Percentiles rank a stretch among this genome's conserved stretches.
phyloP scores from a whole-genome alignment of 768 basidiomycete species.

The Mycena venus region DNA sequence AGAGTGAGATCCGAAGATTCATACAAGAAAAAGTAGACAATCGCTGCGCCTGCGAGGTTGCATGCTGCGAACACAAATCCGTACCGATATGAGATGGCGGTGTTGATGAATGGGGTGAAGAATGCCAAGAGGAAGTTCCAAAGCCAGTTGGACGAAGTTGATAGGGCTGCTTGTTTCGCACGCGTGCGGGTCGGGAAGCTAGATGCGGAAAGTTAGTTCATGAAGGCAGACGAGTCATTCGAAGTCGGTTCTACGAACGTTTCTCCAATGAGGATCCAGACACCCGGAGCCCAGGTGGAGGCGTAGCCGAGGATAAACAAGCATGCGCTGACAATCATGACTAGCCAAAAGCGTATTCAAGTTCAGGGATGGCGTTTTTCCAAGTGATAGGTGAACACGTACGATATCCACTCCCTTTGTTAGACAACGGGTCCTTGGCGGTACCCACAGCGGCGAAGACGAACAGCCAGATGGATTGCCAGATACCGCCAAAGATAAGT shows the following conservation, averaged over 20 bases:
- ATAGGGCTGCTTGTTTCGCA: constrained; percentile 77
- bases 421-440: constrained; percentile 63
- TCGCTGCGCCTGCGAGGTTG: constrained; percentile 68
- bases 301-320: constrained; percentile 82
- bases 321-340: constrained; percentile 78
- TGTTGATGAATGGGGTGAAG: constrained; percentile 82
- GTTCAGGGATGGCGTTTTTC: not conserved
- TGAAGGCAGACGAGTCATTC: constrained; percentile 12
- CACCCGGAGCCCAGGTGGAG: constrained; percentile 78
- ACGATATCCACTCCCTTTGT: constrained; percentile 68
- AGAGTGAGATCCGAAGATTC: constrained; percentile 77
- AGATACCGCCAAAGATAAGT: constrained; percentile 76
- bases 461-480: constrained; percentile 80
- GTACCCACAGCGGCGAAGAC: constrained; percentile 82
- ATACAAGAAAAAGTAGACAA: constrained; percentile 84
- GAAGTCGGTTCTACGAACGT: constrained; percentile 46
- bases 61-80: constrained; percentile 83
- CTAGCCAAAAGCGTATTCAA: constrained; percentile 38
- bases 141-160: constrained; percentile 75
- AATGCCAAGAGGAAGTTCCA: constrained; percentile 83
- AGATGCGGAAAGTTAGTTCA: constrained; percentile 22
- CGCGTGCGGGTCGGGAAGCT: constrained; percentile 77
- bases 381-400: constrained; percentile 28
- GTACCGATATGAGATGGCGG: constrained; percentile 69
- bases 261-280: constrained; percentile 86